Percentiles rank a stretch among this genome's conserved stretches.
These are phyloP conservation scores for Phytophthora macrochlamydospora DNA, from an alignment of 352 stramenopile genomes.

Conservation along the genomic window DNA sequence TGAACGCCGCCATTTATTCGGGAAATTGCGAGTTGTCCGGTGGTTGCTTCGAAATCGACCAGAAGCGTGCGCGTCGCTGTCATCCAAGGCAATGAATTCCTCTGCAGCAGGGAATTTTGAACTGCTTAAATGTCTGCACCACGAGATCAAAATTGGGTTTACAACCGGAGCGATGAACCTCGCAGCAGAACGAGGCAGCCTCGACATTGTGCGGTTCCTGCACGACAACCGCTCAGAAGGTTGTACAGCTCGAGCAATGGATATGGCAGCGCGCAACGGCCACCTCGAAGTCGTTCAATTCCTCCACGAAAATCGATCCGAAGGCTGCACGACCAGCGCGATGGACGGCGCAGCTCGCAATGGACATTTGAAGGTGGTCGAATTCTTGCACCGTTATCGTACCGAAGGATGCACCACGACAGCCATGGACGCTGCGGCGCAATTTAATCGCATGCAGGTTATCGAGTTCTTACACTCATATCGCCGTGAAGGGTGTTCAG, in stretches of 20 bases:
- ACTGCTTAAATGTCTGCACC: constrained; percentile 17
- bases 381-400: constrained; percentile 18
- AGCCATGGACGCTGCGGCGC: constrained; percentile 18
- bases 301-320: constrained; percentile 16
- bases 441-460: constrained; percentile 18
- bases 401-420: constrained; percentile 22
- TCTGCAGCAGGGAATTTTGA: constrained; percentile 14
- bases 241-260: constrained; percentile 10
- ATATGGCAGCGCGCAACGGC: constrained; percentile 11
- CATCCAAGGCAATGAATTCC: constrained; percentile 18
- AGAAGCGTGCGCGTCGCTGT: constrained; percentile 15
- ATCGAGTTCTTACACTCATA: constrained; percentile 15
- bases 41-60: constrained; percentile 8
- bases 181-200: constrained; percentile 11
- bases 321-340: constrained; percentile 16
- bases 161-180: constrained; percentile 22
- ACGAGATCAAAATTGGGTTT: constrained; percentile 9
- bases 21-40: constrained; percentile 11
- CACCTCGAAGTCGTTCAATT: constrained; percentile 19
- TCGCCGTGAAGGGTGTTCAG: constrained; percentile 20
- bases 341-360: constrained; percentile 21
- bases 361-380: constrained; percentile 15
- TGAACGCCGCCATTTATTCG: constrained; percentile 14
- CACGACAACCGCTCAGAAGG: constrained; percentile 15
- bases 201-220: constrained; percentile 20